Evolutionary conservation across 805 yeast genomes (phyloP).

Genomic region (Monosporozyma unispora): DNA sequence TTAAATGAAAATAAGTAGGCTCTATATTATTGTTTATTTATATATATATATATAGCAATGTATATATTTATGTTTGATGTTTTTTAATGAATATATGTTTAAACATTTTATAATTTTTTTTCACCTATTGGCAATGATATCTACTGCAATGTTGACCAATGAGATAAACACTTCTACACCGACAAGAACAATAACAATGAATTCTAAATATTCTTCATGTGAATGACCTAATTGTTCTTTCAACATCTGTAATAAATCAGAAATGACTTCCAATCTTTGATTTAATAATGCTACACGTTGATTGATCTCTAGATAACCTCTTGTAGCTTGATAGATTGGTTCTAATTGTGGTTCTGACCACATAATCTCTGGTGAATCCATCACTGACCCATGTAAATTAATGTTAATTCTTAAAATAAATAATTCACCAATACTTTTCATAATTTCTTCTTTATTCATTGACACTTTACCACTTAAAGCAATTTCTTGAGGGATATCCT

Average conservation of each 20-base stretch:
- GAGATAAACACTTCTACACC: conserved; percentile 90
- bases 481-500: conserved; percentile 92
- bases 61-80: background rate
- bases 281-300: conserved; percentile 85
- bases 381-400: conserved; percentile 75
- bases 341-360: conserved; percentile 98
- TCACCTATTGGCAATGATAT: conserved; percentile 35
- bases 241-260: conserved; percentile 88
- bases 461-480: conserved; percentile 91
- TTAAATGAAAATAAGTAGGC: background rate
- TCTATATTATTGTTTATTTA: background rate
- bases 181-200: conserved; percentile 81
- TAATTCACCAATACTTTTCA: conserved; percentile 95
- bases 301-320: conserved; percentile 91
- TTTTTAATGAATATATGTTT: conserved; percentile 1
- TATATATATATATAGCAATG: background rate
- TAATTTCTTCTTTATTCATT: conserved; percentile 88
- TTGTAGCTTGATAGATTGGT: conserved; percentile 93
- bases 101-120: too few species aligned
- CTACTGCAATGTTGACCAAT: conserved; percentile 65
- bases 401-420: conserved; percentile 80
- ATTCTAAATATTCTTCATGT: conserved; percentile 85
- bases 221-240: conserved; percentile 96
- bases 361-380: conserved; percentile 96
- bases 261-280: conserved; percentile 86